Base-by-base conservation (phyloP, 176 grass and related monocot species). In the Hordeum marinum region DNA sequence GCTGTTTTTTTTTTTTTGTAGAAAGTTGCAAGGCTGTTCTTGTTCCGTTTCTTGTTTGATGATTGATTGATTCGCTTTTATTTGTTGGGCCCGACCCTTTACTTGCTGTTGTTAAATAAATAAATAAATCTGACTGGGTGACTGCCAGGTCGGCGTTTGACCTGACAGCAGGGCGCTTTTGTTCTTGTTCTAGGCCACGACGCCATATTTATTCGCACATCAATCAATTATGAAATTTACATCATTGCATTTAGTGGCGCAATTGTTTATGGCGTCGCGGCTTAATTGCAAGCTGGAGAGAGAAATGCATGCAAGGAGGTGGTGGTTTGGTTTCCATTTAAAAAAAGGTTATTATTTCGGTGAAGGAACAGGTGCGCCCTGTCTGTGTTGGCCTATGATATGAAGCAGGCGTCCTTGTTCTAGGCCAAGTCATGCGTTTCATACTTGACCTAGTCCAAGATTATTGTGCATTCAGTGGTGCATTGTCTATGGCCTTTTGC, bases 71-170 rank as follows among this genome's bases (percentile, higher is more conserved):
- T 57, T 57, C 52, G 52, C 52, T 57, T 52, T 52, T 52, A 15
- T 7, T 50, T 50, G 46, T 6, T 50, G 46, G 46, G 46, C 4
- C 46, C 46, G 15, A n/a, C 4, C 14, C 46, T 17, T 3, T 55
- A 55, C 46, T 7, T 57, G 52, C 0, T 35, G 1, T 50, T 89
- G 36, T 20, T 69, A 18, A 41, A 41, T 41, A 41, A 77, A 54
- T 69, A 50, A 41, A 11, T 42, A 42, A 77, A 63, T 77, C 65
- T 48, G 84, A 74, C 84, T 50, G 46, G 1, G 3, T 45, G 42
- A 45, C 42, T 52, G 48, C 0, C 48, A 90, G 75, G 43, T 24
- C 24, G 68, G 75, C 46, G 18, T 39, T 83, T 87, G 80, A 90
- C 84, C 24, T 18, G 55, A 83, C 84, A 86, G 41, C 72, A 36